phyloP scores from a whole-genome alignment of 306 rosid genomes.

The Rosa persica region DNA sequence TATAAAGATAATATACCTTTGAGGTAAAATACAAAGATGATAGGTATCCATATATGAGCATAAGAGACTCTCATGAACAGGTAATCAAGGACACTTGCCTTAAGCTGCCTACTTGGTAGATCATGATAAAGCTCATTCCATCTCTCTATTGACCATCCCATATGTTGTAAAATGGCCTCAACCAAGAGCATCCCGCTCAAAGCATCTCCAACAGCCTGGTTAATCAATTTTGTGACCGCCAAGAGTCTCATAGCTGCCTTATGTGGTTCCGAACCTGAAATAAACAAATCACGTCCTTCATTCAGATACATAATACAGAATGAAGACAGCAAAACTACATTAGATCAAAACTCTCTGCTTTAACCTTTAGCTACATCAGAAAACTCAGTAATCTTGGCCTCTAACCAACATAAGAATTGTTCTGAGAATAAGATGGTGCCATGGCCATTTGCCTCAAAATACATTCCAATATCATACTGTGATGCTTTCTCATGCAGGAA shows the following conservation, averaged over 20 bases:
- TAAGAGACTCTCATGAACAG: slow-evolving; percentile 1
- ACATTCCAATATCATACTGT: slow-evolving; percentile 79
- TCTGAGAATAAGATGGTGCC: slow-evolving; percentile 90
- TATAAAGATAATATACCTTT: background rate
- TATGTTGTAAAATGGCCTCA: slow-evolving; percentile 74
- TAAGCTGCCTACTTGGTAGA: slow-evolving; percentile 92
- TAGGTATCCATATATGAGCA: slow-evolving; percentile 8
- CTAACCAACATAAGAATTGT: slow-evolving; percentile 50
- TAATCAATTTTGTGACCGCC: slow-evolving; percentile 75
- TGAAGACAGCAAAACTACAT: slow-evolving; percentile 22
- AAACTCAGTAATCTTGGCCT: slow-evolving; percentile 43
- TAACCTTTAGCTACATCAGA: slow-evolving; percentile 56
- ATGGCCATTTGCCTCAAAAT: slow-evolving; percentile 98
- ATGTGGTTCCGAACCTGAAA: slow-evolving; percentile 62
- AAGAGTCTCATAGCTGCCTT: slow-evolving; percentile 75
- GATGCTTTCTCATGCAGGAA: slow-evolving; percentile 84
- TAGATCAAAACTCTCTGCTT: slow-evolving; percentile 16
- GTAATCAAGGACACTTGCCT: slow-evolving; percentile 47
- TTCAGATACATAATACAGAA: slow-evolving; percentile 13
- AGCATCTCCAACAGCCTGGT: slow-evolving; percentile 97
- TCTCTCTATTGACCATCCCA: slow-evolving; percentile 72
- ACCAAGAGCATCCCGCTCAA: slow-evolving; percentile 86
- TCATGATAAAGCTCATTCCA: slow-evolving; percentile 89
- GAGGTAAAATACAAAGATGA: background rate
- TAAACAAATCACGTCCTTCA: slow-evolving; percentile 25